Conservation (phyloP, 2,329 filamentous ascomycete genomes). For the Hypomyces perniciosus region DNA sequence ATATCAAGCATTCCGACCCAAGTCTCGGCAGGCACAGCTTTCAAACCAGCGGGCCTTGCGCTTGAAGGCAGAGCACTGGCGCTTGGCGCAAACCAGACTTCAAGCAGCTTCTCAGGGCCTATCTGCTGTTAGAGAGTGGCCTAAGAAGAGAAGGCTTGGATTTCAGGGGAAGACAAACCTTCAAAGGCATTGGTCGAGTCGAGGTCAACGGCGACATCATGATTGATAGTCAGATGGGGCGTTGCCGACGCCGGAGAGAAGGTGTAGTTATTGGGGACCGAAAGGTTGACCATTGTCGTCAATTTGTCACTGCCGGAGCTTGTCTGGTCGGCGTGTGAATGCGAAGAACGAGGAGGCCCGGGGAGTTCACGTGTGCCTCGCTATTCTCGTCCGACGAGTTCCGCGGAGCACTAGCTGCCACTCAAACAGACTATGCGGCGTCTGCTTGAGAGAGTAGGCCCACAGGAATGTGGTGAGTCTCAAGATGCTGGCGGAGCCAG, state of each 20-base stretch:
- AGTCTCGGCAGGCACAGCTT: slow-evolving; percentile 72
- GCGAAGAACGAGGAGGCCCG: slow-evolving; percentile 14
- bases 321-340: slow-evolving; percentile 19
- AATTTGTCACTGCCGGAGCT: slow-evolving; percentile 14
- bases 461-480: slow-evolving; percentile 61
- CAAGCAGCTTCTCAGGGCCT: slow-evolving; percentile 94
- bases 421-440: slow-evolving; percentile 94
- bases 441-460: slow-evolving; percentile 97
- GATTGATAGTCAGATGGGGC: slow-evolving; percentile 92
- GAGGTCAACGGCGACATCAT: slow-evolving; percentile 84
- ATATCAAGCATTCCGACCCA: slow-evolving; percentile 98
- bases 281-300: slow-evolving; percentile 67
- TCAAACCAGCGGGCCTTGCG: slow-evolving; percentile 70
- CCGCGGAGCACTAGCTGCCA: slow-evolving; percentile 94
- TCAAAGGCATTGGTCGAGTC: slow-evolving; percentile 97
- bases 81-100: slow-evolving; percentile 94
- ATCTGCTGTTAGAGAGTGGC: slow-evolving; percentile 11
- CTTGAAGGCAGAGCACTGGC: slow-evolving; percentile 64
- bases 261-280: slow-evolving; percentile 74
- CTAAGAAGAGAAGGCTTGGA: neutral
- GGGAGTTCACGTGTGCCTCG: slow-evolving; percentile 11
- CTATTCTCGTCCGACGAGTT: slow-evolving; percentile 36
- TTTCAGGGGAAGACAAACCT: slow-evolving; percentile 41
- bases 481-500: slow-evolving; percentile 82
- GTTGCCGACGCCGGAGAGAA: slow-evolving; percentile 77